Conservation (phyloP, 2,329 filamentous ascomycete species). For the Ophiostoma quercus region DNA sequence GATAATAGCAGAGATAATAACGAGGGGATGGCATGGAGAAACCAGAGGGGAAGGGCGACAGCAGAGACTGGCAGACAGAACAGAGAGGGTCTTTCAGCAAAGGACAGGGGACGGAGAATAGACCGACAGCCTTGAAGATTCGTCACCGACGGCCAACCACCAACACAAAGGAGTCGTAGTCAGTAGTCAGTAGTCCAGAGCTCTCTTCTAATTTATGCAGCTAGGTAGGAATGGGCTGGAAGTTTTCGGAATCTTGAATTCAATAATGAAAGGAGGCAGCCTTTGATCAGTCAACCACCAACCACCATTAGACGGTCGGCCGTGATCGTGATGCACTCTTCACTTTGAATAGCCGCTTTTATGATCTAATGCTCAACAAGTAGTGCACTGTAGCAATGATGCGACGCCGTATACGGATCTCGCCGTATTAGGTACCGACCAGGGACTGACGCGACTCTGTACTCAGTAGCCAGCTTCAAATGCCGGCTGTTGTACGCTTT, state of each 20-base stretch:
- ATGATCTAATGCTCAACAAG: background rate
- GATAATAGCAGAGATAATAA: background rate
- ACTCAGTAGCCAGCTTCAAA: background rate
- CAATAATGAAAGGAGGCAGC: background rate
- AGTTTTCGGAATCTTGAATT: background rate
- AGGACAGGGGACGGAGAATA: conserved; percentile 8
- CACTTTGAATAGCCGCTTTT: background rate
- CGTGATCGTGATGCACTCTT: background rate
- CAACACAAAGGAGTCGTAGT: background rate
- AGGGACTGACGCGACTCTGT: background rate
- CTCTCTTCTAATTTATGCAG: background rate
- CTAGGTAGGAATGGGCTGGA: background rate
- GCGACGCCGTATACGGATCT: conserved; percentile 3
- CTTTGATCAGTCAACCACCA: background rate
- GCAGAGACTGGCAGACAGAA: background rate
- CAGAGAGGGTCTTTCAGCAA: background rate
- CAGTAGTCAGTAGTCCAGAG: too few relatives aligned
- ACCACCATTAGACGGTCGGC: background rate
- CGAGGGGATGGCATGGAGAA: background rate
- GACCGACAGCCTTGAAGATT: conserved; percentile 7
- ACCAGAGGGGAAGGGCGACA: background rate
- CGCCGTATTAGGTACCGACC: background rate
- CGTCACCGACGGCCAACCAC: background rate
- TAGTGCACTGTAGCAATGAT: background rate
- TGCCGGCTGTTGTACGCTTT: background rate